Base-by-base conservation (phyloP, 495 filamentous ascomycete genomes). In the Cryomyces minteri region DNA sequence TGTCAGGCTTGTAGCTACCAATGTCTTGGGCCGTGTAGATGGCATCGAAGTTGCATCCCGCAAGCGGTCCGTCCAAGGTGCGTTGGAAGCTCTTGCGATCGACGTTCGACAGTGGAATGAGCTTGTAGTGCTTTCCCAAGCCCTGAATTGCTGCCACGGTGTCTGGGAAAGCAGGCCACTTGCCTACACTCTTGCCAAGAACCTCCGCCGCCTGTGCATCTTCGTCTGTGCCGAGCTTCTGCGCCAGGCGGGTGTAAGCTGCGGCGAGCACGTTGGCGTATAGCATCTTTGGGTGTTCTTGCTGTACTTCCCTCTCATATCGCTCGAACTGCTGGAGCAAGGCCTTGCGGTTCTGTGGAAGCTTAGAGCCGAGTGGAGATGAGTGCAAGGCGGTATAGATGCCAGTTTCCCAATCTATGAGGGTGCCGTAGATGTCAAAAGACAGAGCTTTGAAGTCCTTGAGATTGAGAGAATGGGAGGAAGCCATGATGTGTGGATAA, bases 1-100 rank as follows among this genome's bases (percentile, higher is more conserved):
- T 54, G 46, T 69, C 64, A 0, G 84, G 84, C 64, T 88, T 90
- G 57, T 88, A 90, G 6, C 62, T 66, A 7, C 84, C 81, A 32
- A 88, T 73, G 38, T 79, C 71, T 63, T 87, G 68, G 6, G 84
- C 84, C 11, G 82, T 86, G 58, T 79, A 76, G 18, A 84, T 65
- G 10, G 69, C 69, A 52, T 84, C 80, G 47, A 88, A 88, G 4
- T 48, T 40, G 0, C 62, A 64, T 29, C 62, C 64, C 33, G 67
- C 59, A 29, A 77, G 59, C 33, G 70, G 67, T 6, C 67, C 68
- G 0, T 51, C 58, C 0, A 74, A 60, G 3, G 77, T 76, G 2
- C 61, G 58, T 1, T 57, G 57, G 49, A 88, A 82, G 38, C 74
- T 79, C 7, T 50, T 65, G 28, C 71, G 65, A 59, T 85, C 74